Evolutionary conservation across 1,284 basidiomycete species (phyloP).

Genomic region (Phaffia rhodozyma): DNA sequence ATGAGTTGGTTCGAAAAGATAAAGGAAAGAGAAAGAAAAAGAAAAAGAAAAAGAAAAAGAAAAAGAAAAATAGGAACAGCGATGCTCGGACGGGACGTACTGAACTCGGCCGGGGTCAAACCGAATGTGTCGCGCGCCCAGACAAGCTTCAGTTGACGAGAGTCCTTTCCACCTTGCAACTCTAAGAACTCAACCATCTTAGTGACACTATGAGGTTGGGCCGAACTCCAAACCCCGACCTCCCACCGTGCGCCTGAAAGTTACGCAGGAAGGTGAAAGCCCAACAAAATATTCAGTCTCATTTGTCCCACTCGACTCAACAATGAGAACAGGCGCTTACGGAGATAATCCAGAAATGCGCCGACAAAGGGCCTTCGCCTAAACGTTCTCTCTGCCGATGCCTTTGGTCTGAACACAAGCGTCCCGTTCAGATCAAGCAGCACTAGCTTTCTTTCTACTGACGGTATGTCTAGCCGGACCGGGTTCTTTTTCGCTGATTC

Average conservation of each 20-base stretch:
- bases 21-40: no score
- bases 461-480: neutral
- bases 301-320: no score
- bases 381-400: slow-evolving; percentile 21
- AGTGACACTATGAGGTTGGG: slow-evolving; percentile 62
- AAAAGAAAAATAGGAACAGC: neutral
- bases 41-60: no score
- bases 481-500: no score
- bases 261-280: no score
- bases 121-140: slow-evolving; percentile 73
- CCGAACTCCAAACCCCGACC: slow-evolving; percentile 77
- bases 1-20: no score
- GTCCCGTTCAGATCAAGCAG: slow-evolving; percentile 74
- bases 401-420: slow-evolving; percentile 51
- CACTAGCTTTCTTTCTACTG: slow-evolving; percentile 45
- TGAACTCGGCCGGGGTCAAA: slow-evolving; percentile 45
- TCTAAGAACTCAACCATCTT: slow-evolving; percentile 36
- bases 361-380: slow-evolving; percentile 47
- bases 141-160: slow-evolving; percentile 45
- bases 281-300: no score
- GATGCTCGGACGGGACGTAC: slow-evolving; percentile 39
- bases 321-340: neutral
- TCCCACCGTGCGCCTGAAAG: slow-evolving; percentile 46
- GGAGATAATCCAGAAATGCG: slow-evolving; percentile 50
- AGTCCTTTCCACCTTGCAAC: neutral